phyloP scores from a whole-genome alignment of 768 basidiomycete species.

The Pleurotus tuber-regium region DNA sequence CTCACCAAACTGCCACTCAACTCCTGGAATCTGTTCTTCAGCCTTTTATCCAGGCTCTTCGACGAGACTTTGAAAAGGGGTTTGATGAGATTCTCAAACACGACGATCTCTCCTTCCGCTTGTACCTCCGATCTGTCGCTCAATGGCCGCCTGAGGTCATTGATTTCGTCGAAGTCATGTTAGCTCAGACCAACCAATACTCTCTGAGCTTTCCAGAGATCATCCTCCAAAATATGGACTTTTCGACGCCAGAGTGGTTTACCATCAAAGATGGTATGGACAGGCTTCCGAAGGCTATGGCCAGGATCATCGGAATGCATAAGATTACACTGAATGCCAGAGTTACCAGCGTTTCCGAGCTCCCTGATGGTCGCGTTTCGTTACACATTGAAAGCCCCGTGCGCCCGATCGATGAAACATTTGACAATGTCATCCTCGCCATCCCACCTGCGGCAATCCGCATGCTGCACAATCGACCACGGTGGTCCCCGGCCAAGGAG shows the following conservation, averaged over 20 bases:
- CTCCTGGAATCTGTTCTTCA: slow-evolving; percentile 1
- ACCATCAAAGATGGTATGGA: slow-evolving; percentile 10
- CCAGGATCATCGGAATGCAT: neutral
- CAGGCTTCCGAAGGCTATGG: slow-evolving; percentile 4
- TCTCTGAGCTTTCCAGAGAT: slow-evolving; percentile 4
- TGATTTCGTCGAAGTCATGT: slow-evolving; percentile 4
- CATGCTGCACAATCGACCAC: neutral
- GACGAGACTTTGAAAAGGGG: neutral
- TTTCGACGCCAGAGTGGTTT: slow-evolving; percentile 7
- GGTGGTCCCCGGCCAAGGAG: neutral
- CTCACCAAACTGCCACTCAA: neutral
- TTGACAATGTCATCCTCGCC: slow-evolving; percentile 3
- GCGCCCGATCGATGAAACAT: neutral
- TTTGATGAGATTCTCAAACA: slow-evolving; percentile 1
- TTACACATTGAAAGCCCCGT: neutral
- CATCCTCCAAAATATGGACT: slow-evolving; percentile 4
- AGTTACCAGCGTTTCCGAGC: neutral
- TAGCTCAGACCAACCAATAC: slow-evolving; percentile 6
- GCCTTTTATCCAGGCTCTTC: slow-evolving; percentile 2
- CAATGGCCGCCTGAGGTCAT: slow-evolving; percentile 7
- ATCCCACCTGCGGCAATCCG: neutral
- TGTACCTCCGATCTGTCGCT: neutral
- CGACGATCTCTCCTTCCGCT: slow-evolving; percentile 6
- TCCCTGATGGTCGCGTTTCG: neutral
- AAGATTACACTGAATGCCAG: slow-evolving; percentile 7